These are phyloP conservation scores for Cyberlindnera xylosilytica DNA, from an alignment of 805 yeast species.

Conservation along the genomic window DNA sequence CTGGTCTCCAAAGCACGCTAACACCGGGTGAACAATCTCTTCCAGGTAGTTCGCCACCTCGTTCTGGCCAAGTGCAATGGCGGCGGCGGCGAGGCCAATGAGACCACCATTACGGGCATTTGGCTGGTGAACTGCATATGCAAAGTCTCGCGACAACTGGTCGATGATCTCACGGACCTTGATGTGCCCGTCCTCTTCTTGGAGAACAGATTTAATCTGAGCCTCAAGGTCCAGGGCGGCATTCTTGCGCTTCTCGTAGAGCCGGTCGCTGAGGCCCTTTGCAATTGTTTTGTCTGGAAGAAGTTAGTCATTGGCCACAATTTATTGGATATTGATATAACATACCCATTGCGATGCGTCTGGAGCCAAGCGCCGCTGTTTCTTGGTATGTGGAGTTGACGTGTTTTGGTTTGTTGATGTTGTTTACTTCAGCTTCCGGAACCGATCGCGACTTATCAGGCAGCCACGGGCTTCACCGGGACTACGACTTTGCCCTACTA, in stretches of 20 bases:
- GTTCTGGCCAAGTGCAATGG: conserved; percentile 83
- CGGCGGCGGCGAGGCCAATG: conserved; percentile 93
- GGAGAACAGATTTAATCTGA: conserved; percentile 63
- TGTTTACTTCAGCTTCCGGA: neutral
- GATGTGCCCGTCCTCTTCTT: conserved; percentile 58
- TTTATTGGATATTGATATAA: no score
- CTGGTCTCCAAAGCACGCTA: conserved; percentile 95
- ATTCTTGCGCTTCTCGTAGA: conserved; percentile 73
- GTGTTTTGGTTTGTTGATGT: neutral
- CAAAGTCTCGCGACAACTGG: conserved; percentile 73
- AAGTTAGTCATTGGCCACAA: neutral
- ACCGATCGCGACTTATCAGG: no score
- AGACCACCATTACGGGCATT: conserved; percentile 92
- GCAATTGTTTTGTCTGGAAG: conserved; percentile 55
- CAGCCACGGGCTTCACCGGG: no score
- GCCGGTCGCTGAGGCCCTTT: conserved; percentile 67
- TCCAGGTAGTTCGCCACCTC: conserved; percentile 83
- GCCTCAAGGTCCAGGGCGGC: conserved; percentile 80
- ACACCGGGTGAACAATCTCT: conserved; percentile 85
- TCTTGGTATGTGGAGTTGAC: no score
- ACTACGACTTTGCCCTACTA: no score
- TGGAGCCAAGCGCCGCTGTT: no score
- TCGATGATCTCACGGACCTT: conserved; percentile 60
- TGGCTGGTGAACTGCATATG: conserved; percentile 81
- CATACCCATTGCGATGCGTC: neutral